phyloP scores from a whole-genome alignment of 495 filamentous ascomycete species.

The Xylaria castorea region DNA sequence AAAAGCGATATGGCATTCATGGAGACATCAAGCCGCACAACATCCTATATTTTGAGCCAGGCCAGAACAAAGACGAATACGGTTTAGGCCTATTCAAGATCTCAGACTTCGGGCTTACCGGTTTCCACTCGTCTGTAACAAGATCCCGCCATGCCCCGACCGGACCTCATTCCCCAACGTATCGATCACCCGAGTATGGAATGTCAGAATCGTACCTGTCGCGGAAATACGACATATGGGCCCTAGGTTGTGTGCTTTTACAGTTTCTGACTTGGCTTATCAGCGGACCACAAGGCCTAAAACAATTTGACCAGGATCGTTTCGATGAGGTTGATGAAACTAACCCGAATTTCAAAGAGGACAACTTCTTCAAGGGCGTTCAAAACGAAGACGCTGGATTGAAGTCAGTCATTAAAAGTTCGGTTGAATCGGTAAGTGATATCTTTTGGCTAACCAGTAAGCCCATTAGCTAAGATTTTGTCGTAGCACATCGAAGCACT shows the following conservation, averaged over 20 bases:
- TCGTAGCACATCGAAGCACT: neutral
- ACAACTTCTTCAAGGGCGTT: neutral
- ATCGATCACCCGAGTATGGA: constrained; percentile 4
- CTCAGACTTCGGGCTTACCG: constrained; percentile 1
- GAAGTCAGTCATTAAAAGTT: neutral
- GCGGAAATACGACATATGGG: constrained; percentile 11
- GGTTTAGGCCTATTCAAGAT: neutral
- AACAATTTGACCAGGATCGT: neutral
- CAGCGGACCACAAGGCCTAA: neutral
- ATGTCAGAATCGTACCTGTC: neutral
- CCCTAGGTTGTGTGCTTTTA: neutral
- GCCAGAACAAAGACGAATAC: neutral
- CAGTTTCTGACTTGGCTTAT: constrained; percentile 12
- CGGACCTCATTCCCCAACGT: neutral
- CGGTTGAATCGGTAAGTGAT: neutral
- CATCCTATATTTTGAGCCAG: constrained; percentile 9
- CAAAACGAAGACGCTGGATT: neutral
- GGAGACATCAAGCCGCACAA: neutral
- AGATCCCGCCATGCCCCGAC: neutral
- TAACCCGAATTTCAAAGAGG: neutral
- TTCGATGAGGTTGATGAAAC: neutral
- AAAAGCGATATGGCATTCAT: constrained; percentile 7
- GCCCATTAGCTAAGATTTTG: neutral
- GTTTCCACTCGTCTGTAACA: neutral
- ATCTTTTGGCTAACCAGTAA: neutral